Percentiles rank a stretch among this genome's conserved stretches.
Evolutionary conservation across 177 flowering plant genomes (phyloP).

Genomic region (Tripterygium wilfordii): DNA sequence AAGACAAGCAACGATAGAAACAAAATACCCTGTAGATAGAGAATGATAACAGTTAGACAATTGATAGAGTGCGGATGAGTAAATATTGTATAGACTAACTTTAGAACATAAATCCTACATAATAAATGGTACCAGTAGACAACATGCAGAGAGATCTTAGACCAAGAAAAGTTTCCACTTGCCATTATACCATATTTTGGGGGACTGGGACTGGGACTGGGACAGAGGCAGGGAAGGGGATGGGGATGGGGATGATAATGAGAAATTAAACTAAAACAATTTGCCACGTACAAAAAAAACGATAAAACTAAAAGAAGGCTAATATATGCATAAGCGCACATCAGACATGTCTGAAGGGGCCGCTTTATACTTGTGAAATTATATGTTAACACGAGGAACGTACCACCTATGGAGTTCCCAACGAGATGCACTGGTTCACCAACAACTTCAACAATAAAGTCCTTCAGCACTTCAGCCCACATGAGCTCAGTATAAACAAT

Average conservation of each 20-base stretch:
- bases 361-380: too few species aligned
- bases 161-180: too few species aligned
- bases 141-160: too few species aligned
- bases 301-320: too few species aligned
- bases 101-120: neutral
- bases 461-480: slow-evolving; percentile 88
- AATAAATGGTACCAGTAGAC: neutral
- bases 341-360: too few species aligned
- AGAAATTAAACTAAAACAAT: neutral
- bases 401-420: slow-evolving; percentile 94
- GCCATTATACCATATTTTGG: too few species aligned
- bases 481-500: slow-evolving; percentile 67
- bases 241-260: too few species aligned
- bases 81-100: too few species aligned
- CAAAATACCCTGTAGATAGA: slow-evolving; percentile 54
- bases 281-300: too few species aligned
- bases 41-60: slow-evolving; percentile 4
- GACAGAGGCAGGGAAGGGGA: too few species aligned
- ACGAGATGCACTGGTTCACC: slow-evolving; percentile 79
- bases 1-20: slow-evolving; percentile 56
- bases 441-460: slow-evolving; percentile 75
- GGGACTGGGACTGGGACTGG: too few species aligned
- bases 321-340: too few species aligned
- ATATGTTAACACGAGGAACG: slow-evolving; percentile 1
- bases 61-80: neutral